Evolutionary conservation across 2,329 filamentous ascomycete genomes (phyloP), one percentile per base, ranked within the genome.

Genomic region (Penicillium brevicompactum): DNA sequence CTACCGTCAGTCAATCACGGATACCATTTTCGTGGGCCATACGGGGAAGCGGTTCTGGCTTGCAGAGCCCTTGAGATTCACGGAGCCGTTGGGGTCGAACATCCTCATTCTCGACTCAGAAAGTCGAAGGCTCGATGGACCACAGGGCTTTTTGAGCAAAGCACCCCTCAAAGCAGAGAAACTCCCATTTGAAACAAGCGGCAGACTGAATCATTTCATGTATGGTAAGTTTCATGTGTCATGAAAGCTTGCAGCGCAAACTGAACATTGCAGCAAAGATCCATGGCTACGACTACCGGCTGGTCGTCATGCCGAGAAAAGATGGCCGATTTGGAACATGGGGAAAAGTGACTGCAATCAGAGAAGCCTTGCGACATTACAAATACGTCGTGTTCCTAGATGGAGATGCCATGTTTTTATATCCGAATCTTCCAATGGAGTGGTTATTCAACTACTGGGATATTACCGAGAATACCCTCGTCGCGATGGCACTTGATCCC

Each of bases 381-480:
- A 66, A 74, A 4, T 73, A 78, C 7, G 74, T 80, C 21, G 66
- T 81, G 44, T 76, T 77, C 43, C 61, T 80, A 49, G 79, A 81
- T 59, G 73, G 76, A 22, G 79, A 81, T 55, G 75, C 71, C 16
- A 70, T 74, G 6, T 71, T 80, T 49, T 66, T 70, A 1, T 69
- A 80, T 51, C 70, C 74, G 1, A 70, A 78, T 32, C 61, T 81
- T 1, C 78, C 78, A 2, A 55, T 80, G 14, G 79, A 81, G 65
- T 81, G 77, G 74, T 71, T 81, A 6, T 71, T 81, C 62, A 79
- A 78, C 60, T 70, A 76, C 40, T 81, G 78, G 79, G 70, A 75
- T 51, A 68, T 80, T 46, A 70, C 66, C 9, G 56, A 65, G 0
- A 61, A 73, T 2, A 79, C 76, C 0, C 70, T 78, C 11, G 64